phyloP scores from a whole-genome alignment of 108 stramenopile genomes.

The Ochromonas danica region DNA sequence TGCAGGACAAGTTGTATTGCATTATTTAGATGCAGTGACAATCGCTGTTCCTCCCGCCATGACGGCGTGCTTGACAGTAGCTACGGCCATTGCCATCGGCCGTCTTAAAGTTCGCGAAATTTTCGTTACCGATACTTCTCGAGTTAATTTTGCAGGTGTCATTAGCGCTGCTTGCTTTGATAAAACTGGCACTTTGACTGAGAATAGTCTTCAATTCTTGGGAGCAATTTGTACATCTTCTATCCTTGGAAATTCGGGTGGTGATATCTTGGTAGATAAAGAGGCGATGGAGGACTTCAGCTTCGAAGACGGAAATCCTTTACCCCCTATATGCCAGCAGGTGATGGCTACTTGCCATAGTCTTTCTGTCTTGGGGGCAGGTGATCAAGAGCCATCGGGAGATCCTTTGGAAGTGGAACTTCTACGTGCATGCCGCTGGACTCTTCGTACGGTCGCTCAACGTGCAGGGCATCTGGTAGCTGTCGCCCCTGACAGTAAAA shows the following conservation, averaged over 20 bases:
- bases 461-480: background rate
- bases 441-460: background rate
- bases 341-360: slow-evolving; percentile 32
- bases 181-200: slow-evolving; percentile 36
- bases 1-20: background rate
- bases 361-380: background rate
- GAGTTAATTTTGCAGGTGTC: slow-evolving; percentile 25
- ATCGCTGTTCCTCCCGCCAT: slow-evolving; percentile 9
- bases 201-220: background rate
- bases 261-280: too few relatives aligned
- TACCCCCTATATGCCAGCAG: slow-evolving; percentile 3
- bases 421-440: background rate
- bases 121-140: slow-evolving; percentile 20
- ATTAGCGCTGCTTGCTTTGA: slow-evolving; percentile 20
- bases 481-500: background rate
- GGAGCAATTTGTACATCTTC: background rate
- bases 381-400: background rate
- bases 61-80: slow-evolving; percentile 23
- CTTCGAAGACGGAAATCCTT: background rate
- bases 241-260: too few relatives aligned
- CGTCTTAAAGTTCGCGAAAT: background rate
- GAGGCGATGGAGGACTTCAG: background rate
- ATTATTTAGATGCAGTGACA: slow-evolving; percentile 27
- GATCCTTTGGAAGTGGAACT: slow-evolving; percentile 37
- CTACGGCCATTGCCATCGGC: slow-evolving; percentile 23